phyloP scores from a whole-genome alignment of 345 rosid species.

The Hibiscus syriacus region DNA sequence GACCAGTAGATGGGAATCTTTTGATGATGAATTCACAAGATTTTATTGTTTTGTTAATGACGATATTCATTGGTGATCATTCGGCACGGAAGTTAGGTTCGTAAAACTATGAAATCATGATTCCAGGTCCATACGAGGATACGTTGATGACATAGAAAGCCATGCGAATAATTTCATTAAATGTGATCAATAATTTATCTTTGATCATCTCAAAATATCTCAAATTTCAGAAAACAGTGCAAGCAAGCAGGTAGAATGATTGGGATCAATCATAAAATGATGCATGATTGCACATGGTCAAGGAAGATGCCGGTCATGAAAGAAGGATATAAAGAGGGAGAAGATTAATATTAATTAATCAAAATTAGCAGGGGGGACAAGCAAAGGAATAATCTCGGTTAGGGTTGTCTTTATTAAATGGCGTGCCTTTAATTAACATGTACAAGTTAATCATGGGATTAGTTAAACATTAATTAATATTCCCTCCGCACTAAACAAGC shows the following conservation, averaged over 20 bases:
- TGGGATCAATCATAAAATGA: slow-evolving; percentile 4
- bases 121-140: too few species aligned
- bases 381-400: slow-evolving; percentile 19
- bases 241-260: slow-evolving; percentile 8
- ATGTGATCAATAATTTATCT: too few species aligned
- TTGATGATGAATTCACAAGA: slow-evolving; percentile 4
- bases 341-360: neutral
- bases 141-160: too few species aligned
- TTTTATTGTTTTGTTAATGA: slow-evolving; percentile 8
- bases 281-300: slow-evolving; percentile 21
- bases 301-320: neutral
- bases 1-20: slow-evolving; percentile 2
- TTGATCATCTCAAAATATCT: too few species aligned
- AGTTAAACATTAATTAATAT: slow-evolving; percentile 7
- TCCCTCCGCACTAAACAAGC: slow-evolving; percentile 9
- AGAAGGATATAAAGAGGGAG: too few species aligned
- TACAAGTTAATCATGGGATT: slow-evolving; percentile 31
- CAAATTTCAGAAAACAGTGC: too few species aligned
- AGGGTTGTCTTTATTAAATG: slow-evolving; percentile 14
- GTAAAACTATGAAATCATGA: neutral
- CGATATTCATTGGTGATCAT: neutral
- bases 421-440: neutral
- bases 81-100: neutral
- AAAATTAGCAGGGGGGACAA: neutral
- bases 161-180: too few species aligned